phyloP scores from a whole-genome alignment of 164 flowering plant genomes.

The Vitis riparia region DNA sequence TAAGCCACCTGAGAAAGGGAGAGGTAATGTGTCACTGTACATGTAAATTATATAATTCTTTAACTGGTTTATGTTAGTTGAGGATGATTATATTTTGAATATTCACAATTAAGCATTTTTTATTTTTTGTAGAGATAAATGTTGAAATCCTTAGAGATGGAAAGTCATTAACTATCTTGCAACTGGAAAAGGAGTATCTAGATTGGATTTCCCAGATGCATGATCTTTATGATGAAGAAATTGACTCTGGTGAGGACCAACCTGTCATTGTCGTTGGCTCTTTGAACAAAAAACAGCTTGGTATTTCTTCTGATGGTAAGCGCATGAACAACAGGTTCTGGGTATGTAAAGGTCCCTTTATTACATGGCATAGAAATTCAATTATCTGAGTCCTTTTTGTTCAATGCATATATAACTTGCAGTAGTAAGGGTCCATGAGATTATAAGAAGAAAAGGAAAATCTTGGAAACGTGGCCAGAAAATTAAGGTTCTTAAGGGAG shows the following conservation, averaged over 20 bases:
- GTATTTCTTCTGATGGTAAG: constrained; percentile 58
- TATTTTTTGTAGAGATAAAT: constrained; percentile 29
- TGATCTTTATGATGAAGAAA: constrained; percentile 51
- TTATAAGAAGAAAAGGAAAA: constrained; percentile 49
- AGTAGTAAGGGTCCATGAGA: constrained; percentile 67
- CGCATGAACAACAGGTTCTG: no score
- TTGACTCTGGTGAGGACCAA: constrained; percentile 49
- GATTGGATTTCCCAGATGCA: constrained; percentile 69
- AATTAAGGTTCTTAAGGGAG: constrained; percentile 66
- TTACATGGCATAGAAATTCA: no score
- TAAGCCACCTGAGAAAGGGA: constrained; percentile 33
- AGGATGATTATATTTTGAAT: neutral
- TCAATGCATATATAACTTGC: constrained; percentile 1
- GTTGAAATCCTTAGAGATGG: constrained; percentile 35
- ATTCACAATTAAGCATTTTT: neutral
- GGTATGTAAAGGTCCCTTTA: no score
- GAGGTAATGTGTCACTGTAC: constrained; percentile 27
- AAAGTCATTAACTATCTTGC: constrained; percentile 26
- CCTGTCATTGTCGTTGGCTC: constrained; percentile 43
- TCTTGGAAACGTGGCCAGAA: constrained; percentile 67
- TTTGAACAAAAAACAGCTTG: constrained; percentile 37
- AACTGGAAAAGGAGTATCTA: constrained; percentile 51
- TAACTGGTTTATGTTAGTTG: neutral
- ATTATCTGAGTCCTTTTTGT: neutral
- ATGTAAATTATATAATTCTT: neutral